A percentile compares a stretch with the other conserved stretches of the same genome.
These are phyloP conservation scores for Hamamelis virginiana DNA, from an alignment of 164 flowering plant species.

Conservation along the genomic window DNA sequence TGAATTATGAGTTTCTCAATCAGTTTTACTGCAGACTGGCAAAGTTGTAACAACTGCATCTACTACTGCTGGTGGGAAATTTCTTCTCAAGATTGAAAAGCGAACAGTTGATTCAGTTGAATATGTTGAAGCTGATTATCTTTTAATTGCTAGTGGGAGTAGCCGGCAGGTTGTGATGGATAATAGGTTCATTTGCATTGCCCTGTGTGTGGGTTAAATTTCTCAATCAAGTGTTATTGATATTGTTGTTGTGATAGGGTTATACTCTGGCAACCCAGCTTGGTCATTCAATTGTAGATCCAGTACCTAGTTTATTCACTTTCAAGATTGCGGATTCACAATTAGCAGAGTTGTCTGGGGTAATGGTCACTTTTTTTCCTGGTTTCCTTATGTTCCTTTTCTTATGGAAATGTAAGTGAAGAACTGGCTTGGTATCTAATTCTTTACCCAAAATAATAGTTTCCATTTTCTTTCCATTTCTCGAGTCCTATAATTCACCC, in stretches of 20 bases:
- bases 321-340: constrained; percentile 73
- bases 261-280: constrained; percentile 73
- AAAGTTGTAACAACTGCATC: constrained; percentile 64
- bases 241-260: constrained; percentile 49
- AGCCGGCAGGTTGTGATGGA: constrained; percentile 61
- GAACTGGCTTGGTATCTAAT: background rate
- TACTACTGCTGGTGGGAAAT: constrained; percentile 42
- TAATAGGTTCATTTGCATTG: background rate
- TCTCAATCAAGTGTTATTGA: constrained; percentile 5
- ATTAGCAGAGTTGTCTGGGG: constrained; percentile 81
- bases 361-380: constrained; percentile 29
- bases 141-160: constrained; percentile 85
- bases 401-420: background rate
- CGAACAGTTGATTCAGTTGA: constrained; percentile 45
- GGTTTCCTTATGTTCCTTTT: background rate
- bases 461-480: too few relatives aligned
- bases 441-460: background rate
- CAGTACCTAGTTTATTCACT: constrained; percentile 91
- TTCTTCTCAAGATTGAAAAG: constrained; percentile 66
- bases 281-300: constrained; percentile 89
- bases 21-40: constrained; percentile 83
- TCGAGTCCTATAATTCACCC: too few relatives aligned
- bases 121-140: constrained; percentile 67
- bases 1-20: constrained; percentile 15
- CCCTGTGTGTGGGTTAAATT: background rate